phyloP scores from a whole-genome alignment of 2,329 filamentous ascomycete genomes.

The Alternaria hordeiaustralica region DNA sequence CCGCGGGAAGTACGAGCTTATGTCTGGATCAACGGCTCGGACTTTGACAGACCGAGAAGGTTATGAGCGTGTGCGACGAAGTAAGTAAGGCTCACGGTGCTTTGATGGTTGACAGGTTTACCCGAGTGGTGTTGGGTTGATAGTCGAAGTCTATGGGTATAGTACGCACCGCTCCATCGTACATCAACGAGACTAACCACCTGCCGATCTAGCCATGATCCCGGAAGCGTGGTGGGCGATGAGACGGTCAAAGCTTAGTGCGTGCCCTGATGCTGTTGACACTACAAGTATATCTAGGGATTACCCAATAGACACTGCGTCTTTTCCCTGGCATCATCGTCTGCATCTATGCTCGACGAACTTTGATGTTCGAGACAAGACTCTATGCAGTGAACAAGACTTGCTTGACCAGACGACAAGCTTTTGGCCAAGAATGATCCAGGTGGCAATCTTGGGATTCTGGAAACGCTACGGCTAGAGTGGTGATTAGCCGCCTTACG shows the following conservation, averaged over 20 bases:
- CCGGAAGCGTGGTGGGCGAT: not conserved
- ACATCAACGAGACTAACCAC: not conserved
- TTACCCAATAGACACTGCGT: not conserved
- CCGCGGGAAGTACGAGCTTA: not conserved
- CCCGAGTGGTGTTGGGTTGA: not conserved
- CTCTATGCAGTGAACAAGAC: not conserved
- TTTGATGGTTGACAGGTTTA: not conserved
- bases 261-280: not conserved
- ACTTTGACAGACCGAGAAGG: not conserved
- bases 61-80: not conserved
- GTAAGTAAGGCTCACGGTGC: not conserved
- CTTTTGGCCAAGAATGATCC: conserved; percentile 5
- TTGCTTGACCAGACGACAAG: conserved; percentile 9
- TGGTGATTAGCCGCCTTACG: conserved; percentile 4
- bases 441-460: not conserved
- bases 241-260: not conserved
- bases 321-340: not conserved
- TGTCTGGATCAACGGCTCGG: not conserved
- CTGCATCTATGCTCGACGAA: not conserved
- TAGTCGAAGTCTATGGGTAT: not conserved
- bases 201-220: not conserved
- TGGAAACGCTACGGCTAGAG: not conserved
- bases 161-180: not conserved
- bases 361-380: not conserved
- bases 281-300: not conserved